Base-by-base conservation (phyloP, 352 stramenopile genomes). In the Phytophthora podocarpi region DNA sequence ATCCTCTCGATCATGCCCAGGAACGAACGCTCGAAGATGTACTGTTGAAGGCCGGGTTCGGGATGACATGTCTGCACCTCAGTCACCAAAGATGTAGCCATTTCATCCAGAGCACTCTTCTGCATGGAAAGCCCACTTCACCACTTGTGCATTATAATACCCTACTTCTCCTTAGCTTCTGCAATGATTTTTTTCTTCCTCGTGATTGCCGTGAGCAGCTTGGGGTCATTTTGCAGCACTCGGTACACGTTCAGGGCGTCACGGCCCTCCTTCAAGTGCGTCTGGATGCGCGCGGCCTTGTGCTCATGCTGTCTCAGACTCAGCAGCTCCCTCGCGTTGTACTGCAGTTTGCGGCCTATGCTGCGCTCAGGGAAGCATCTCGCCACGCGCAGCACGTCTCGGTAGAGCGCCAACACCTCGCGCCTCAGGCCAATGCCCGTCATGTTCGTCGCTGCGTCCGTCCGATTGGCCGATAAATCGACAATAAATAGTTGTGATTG, bases 241-340 rank as follows among this genome's bases (percentile, higher is more conserved):
- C 64, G 72, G 62, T 87, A 89, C 45, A 93, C 82, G 24, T 57
- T 46, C 56, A 93, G 61, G n/a, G 76, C 79, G 36, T 80, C 70
- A 47, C 76, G 56, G 9, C 83, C 85, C 31, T 95, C 76, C 9
- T 37, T 46, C 26, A 93, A 46, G 46, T 82, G 67, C 40, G 50
- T 63, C 21, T 69, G 64, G 53, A 90, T 70, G 31, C 64, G 74
- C 24, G 37, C 39, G 7, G 61, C 49, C 59, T 75, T 81, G 23
- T 37, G 45, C 59, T 95, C 83, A 37, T 68, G 53, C 32, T 74
- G 76, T 42, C 82, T 79, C 52, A 95, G 63, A 10, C 69, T 72
- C 46, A 91, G 76, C 41, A 92, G 58, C 62, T 93, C 85, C 23
- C 76, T 70, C 59, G 82, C 82, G 53, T 95, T 95, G 59, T 77